These are phyloP conservation scores for Spiromastix sp. DNA, from an alignment of 2,329 filamentous ascomycete species.

Conservation along the genomic window DNA sequence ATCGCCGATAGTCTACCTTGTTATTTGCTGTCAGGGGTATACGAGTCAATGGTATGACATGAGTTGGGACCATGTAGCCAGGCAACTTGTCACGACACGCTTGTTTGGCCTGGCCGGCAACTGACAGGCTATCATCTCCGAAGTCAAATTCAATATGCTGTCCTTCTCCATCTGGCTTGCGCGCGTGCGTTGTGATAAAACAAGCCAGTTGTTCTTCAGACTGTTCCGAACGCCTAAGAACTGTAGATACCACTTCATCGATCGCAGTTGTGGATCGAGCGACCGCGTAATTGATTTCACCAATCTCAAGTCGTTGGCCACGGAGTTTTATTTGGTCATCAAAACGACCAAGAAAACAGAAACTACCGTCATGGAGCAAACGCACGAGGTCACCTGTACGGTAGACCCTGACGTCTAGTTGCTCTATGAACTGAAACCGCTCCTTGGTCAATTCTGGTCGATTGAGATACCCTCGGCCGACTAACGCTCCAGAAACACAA, in stretches of 20 bases:
- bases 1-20: conserved; percentile 65
- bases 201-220: conserved; percentile 76
- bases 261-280: conserved; percentile 48
- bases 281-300: conserved; percentile 82
- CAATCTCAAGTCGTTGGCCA: conserved; percentile 79
- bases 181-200: conserved; percentile 43
- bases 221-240: conserved; percentile 59
- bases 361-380: conserved; percentile 66
- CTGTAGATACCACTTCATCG: conserved; percentile 64
- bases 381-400: conserved; percentile 83
- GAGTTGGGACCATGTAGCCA: conserved; percentile 83
- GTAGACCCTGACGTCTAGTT: conserved; percentile 57
- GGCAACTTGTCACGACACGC: conserved; percentile 63
- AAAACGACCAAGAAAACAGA: conserved; percentile 77
- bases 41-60: conserved; percentile 59
- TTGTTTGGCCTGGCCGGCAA: conserved; percentile 34
- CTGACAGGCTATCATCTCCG: conserved; percentile 14
- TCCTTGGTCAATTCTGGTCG: conserved; percentile 65
- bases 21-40: conserved; percentile 83
- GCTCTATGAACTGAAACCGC: conserved; percentile 57
- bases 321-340: conserved; percentile 90
- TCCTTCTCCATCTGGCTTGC: conserved; percentile 1
- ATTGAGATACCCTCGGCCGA: conserved; percentile 83
- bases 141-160: conserved; percentile 26
- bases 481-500: conserved; percentile 75